Conservation (phyloP, 345 rosid genomes). For the Aegle marmelos region DNA sequence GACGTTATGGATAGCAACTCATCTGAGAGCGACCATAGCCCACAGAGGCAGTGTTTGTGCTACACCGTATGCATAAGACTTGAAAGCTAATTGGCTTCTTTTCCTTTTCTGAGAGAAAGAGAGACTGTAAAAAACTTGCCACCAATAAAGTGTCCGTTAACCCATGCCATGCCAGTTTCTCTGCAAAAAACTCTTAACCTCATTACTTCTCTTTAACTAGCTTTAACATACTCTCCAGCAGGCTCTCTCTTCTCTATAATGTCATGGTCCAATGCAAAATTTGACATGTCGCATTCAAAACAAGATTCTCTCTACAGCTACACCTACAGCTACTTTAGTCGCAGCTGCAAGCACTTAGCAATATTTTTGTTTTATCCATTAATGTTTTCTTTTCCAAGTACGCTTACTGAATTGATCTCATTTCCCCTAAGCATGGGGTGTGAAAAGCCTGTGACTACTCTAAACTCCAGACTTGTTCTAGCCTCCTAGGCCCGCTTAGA, state of each 20-base stretch:
- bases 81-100: slow-evolving; percentile 19
- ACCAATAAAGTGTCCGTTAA: slow-evolving; percentile 23
- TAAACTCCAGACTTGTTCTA: slow-evolving; percentile 9
- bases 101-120: slow-evolving; percentile 10
- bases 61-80: slow-evolving; percentile 15
- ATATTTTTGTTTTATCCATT: neutral
- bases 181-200: slow-evolving; percentile 20
- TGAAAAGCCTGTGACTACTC: slow-evolving; percentile 15
- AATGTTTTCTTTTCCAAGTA: neutral
- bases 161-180: slow-evolving; percentile 18
- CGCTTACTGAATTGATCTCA: neutral
- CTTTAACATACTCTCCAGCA: slow-evolving; percentile 10
- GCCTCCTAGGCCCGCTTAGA: slow-evolving; percentile 10
- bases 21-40: slow-evolving; percentile 24
- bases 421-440: slow-evolving; percentile 1
- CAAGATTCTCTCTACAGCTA: slow-evolving; percentile 16
- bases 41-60: slow-evolving; percentile 14
- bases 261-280: slow-evolving; percentile 20
- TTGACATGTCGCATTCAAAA: slow-evolving; percentile 30
- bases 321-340: neutral
- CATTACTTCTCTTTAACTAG: slow-evolving; percentile 16
- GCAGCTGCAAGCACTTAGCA: neutral
- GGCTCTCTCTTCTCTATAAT: slow-evolving; percentile 20
- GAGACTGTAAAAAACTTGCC: neutral
- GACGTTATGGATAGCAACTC: slow-evolving; percentile 27